Base-by-base conservation (phyloP, 108 stramenopile genomes). In the Cyclotella sp. region DNA sequence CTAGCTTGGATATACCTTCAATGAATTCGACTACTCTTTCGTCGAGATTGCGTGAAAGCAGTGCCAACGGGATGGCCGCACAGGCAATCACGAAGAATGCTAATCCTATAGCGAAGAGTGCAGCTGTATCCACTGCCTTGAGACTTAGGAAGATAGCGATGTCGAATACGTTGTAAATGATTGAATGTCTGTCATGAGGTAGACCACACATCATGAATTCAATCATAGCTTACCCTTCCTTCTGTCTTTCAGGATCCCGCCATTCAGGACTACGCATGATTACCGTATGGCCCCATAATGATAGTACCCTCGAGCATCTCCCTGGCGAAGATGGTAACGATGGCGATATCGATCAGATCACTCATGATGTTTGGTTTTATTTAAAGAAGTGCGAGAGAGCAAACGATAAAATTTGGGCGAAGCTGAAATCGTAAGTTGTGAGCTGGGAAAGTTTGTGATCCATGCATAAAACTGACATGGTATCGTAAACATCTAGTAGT, bases 1-100 rank as follows among this genome's bases (percentile, higher is more conserved):
- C 89, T 27, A 91, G 63, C 75, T 93, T 93, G 70, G 87, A 88
- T 12, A 89, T 77, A 21, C 93, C 93, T 66, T 93, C 93, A 57
- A 93, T 93, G 34, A 90, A 64, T 9, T 71, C 77, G 18, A 78
- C 86, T 9, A 79, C 82, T 11, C 19, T 68, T 8, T 73, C 75
- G 61, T 91, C 81, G 30, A 93, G 78, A 16, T 87, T 78, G n/a
- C 42, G 46, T 22, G 89, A 90, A 7, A 91, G 63, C 58, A 93
- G 73, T 0, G 78, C 88, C 68, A 93, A 63, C n/a, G 89, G 86
- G 75, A 93, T 79, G 0, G 75, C 77, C 3, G 81, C 78, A 58
- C 67, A 68, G 3, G 90, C 43, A 21, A 89, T 40, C 0, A 90
- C 93, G 47, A 85, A 65, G 0, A 88, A 27, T 12, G 89, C 69